Conservation (phyloP, 2,329 filamentous ascomycete genomes). For the Tothia fuscella region DNA sequence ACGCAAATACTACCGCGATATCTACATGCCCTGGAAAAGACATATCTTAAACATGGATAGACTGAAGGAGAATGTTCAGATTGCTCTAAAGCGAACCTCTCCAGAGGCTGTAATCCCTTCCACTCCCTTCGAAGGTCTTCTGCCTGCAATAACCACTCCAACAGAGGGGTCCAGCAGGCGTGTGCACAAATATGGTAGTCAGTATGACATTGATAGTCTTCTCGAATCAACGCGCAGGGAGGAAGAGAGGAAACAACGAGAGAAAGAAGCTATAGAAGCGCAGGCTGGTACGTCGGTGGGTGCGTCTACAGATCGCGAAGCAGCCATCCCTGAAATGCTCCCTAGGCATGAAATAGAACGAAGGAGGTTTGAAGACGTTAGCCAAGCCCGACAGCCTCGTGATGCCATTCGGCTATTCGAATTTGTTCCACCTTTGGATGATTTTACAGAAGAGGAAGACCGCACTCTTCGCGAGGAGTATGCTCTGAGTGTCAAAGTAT, state of each 20-base stretch:
- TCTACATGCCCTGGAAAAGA: conserved; percentile 30
- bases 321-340: conserved; percentile 59
- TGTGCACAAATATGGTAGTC: conserved; percentile 49
- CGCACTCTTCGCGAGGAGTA: conserved; percentile 63
- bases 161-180: conserved; percentile 29
- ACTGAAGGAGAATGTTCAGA: conserved; percentile 8
- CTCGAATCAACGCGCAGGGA: conserved; percentile 60
- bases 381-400: conserved; percentile 52
- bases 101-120: not conserved
- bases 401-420: conserved; percentile 59
- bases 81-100: conserved; percentile 10
- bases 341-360: conserved; percentile 47
- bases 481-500: conserved; percentile 67
- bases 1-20: conserved; percentile 17
- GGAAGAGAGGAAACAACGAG: conserved; percentile 58
- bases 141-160: conserved; percentile 6
- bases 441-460: conserved; percentile 61
- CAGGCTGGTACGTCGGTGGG: conserved; percentile 44
- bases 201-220: conserved; percentile 61
- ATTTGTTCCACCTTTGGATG: conserved; percentile 59
- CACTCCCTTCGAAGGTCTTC: not conserved
- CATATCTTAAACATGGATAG: conserved; percentile 2
- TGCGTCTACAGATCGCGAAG: conserved; percentile 65
- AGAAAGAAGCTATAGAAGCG: conserved; percentile 37
- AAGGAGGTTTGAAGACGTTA: conserved; percentile 51